Percentiles rank a stretch among this genome's conserved stretches.
These are phyloP conservation scores for Stagonosporopsis tanaceti DNA, from an alignment of 2,329 filamentous ascomycete species.

Conservation along the genomic window DNA sequence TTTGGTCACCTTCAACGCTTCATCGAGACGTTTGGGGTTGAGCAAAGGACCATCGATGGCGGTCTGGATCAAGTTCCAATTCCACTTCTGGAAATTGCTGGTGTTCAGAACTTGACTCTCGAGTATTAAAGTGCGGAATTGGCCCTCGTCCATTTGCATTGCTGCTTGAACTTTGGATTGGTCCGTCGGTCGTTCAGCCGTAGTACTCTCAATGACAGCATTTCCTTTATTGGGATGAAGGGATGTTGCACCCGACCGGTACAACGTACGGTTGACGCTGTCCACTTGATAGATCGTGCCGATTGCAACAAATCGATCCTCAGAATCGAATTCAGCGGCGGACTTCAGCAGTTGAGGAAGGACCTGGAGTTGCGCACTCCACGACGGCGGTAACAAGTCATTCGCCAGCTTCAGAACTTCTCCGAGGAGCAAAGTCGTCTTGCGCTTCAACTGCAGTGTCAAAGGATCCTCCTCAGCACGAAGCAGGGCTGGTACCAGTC, in stretches of 20 bases:
- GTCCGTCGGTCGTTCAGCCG: constrained; percentile 52
- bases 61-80: constrained; percentile 90
- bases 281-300: constrained; percentile 97
- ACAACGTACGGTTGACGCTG: constrained; percentile 92
- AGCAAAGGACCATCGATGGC: constrained; percentile 92
- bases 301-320: constrained; percentile 80
- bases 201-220: constrained; percentile 26
- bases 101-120: constrained; percentile 88
- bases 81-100: constrained; percentile 94
- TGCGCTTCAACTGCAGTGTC: constrained; percentile 77
- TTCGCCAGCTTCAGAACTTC: constrained; percentile 91
- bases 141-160: constrained; percentile 69
- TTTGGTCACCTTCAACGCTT: constrained; percentile 92
- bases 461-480: constrained; percentile 73
- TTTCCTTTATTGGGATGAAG: constrained; percentile 43
- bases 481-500: constrained; percentile 64
- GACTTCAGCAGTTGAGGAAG: constrained; percentile 84
- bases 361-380: constrained; percentile 86
- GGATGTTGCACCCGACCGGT: constrained; percentile 70
- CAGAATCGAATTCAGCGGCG: constrained; percentile 74
- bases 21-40: constrained; percentile 89
- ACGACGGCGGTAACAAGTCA: constrained; percentile 79
- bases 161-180: constrained; percentile 63
- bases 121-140: constrained; percentile 69
- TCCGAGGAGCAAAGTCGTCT: constrained; percentile 88